A percentile compares a stretch with the other conserved stretches of the same genome.
phyloP scores from a whole-genome alignment of 305 asterid species.

The Rubia balearica region DNA sequence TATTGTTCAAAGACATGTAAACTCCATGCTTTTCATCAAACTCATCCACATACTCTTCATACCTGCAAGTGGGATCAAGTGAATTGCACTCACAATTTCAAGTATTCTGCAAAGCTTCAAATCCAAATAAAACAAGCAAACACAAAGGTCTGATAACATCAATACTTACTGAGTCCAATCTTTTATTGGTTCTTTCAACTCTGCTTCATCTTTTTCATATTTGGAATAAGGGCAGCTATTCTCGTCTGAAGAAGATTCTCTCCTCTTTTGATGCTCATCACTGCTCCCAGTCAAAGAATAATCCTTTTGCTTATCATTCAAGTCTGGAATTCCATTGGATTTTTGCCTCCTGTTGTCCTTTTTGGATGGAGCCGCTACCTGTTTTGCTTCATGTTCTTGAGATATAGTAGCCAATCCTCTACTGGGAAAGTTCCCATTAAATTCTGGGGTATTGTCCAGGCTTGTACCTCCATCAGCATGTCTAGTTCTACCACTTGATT shows the following conservation, averaged over 20 bases:
- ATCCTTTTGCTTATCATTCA: constrained; percentile 51
- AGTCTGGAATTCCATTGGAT: constrained; percentile 36
- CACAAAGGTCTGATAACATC: background rate
- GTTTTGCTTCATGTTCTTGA: constrained; percentile 41
- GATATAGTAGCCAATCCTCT: constrained; percentile 35
- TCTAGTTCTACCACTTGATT: constrained; percentile 40
- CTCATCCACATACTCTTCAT: constrained; percentile 77
- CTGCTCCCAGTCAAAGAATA: constrained; percentile 48
- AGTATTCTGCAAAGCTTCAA: constrained; percentile 15
- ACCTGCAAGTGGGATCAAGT: constrained; percentile 40
- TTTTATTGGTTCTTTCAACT: constrained; percentile 75
- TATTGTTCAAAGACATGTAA: constrained; percentile 57
- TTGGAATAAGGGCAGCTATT: constrained; percentile 52
- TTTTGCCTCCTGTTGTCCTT: constrained; percentile 60
- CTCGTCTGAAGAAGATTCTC: constrained; percentile 61
- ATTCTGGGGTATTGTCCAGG: constrained; percentile 34
- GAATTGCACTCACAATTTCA: background rate
- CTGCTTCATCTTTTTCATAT: constrained; percentile 83
- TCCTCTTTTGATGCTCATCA: constrained; percentile 46
- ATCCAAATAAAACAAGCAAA: constrained; percentile 12
- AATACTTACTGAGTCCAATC: constrained; percentile 69
- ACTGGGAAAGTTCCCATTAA: constrained; percentile 39
- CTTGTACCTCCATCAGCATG: constrained; percentile 37
- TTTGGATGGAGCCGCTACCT: constrained; percentile 32
- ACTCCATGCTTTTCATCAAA: constrained; percentile 72